phyloP scores from a whole-genome alignment of 2,329 filamentous ascomycete species.

The Hypocrella siamensis region DNA sequence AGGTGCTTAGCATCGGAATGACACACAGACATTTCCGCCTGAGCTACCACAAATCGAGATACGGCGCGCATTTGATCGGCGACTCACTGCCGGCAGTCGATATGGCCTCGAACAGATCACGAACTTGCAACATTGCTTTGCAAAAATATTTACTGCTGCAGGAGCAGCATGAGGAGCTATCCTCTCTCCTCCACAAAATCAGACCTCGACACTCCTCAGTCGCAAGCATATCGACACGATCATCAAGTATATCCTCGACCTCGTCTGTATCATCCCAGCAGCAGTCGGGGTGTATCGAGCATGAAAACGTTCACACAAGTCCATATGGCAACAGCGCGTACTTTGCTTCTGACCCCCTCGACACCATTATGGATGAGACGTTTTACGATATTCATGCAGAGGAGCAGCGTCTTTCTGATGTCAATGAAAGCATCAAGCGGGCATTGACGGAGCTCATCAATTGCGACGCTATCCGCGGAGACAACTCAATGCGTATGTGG shows the following conservation, averaged over 20 bases:
- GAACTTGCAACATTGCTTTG: constrained; percentile 29
- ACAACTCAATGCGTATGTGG: constrained; percentile 38
- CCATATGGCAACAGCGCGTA: constrained; percentile 19
- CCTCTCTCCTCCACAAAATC: constrained; percentile 34
- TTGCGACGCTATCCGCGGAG: constrained; percentile 36
- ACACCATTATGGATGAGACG: constrained; percentile 29
- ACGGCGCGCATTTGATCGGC: too few species aligned
- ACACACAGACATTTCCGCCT: too few species aligned
- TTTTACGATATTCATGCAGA: constrained; percentile 33
- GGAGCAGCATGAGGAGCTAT: constrained; percentile 37
- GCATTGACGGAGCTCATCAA: constrained; percentile 46
- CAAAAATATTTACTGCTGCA: constrained; percentile 39
- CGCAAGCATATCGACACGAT: constrained; percentile 20
- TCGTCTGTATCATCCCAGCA: constrained; percentile 31
- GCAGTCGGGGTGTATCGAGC: constrained; percentile 18
- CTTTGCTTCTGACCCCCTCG: constrained; percentile 14
- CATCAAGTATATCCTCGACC: constrained; percentile 43
- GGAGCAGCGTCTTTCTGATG: constrained; percentile 36
- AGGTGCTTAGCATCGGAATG: too few species aligned
- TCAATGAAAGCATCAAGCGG: constrained; percentile 47
- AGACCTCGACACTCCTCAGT: constrained; percentile 21
- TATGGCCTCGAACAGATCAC: constrained; percentile 13
- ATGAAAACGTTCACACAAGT: constrained; percentile 10
- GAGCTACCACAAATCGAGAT: too few species aligned
- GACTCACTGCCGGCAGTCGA: too few species aligned